Percentiles rank a stretch among this genome's conserved stretches.
Conservation (phyloP, 169 alveolate genomes). For the Eimeria brunetti region DNA sequence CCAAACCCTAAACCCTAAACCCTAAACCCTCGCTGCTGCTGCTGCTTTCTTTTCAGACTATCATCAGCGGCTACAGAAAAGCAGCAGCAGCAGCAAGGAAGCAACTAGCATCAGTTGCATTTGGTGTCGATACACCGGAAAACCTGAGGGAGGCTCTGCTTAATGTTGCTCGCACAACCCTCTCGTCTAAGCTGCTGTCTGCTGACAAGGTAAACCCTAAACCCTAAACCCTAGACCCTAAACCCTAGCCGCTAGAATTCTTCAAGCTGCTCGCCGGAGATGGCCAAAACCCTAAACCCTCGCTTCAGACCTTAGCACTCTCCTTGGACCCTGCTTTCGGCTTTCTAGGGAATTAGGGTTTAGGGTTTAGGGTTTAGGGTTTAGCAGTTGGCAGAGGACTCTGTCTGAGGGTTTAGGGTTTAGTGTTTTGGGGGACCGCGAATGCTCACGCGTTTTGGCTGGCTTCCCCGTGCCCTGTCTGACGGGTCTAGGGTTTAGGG, state of each 20-base stretch:
- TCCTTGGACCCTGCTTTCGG: not conserved
- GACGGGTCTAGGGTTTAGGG: not conserved
- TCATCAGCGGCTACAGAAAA: slow-evolving; percentile 89
- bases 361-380: not conserved
- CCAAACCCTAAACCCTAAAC: slow-evolving; percentile 16
- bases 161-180: slow-evolving; percentile 98
- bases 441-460: no score
- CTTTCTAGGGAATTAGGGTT: not conserved
- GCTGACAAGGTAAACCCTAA: slow-evolving; percentile 92
- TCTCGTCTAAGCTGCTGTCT: slow-evolving; percentile 97
- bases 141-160: slow-evolving; percentile 86
- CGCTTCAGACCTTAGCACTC: not conserved
- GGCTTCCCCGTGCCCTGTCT: no score
- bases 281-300: not conserved
- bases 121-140: slow-evolving; percentile 86
- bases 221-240: slow-evolving; percentile 28
- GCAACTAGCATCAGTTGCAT: slow-evolving; percentile 84
- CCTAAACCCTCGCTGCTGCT: slow-evolving; percentile 13
- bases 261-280: no score
- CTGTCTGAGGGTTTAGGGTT: not conserved
- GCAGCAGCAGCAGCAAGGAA: slow-evolving; percentile 92
- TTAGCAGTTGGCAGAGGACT: no score
- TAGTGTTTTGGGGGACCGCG: no score
- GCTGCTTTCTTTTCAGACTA: slow-evolving; percentile 65
- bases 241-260: slow-evolving; percentile 15